These are phyloP conservation scores for Allomyces macrogynus DNA, from an alignment of 192 early-diverging fungal species.

Conservation along the genomic window DNA sequence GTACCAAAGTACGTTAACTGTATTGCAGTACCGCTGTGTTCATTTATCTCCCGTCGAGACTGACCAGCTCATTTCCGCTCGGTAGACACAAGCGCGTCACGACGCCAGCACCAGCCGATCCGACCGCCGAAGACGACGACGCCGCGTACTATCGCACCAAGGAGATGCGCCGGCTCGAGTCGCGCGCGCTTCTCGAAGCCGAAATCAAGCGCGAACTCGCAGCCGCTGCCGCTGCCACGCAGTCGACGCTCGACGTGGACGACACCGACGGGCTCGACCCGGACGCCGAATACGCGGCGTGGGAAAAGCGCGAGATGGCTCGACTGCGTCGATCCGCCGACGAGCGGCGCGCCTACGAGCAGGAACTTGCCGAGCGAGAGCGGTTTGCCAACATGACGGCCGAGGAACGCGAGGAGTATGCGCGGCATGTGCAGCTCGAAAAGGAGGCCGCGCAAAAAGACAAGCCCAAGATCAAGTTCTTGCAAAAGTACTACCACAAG, in stretches of 20 bases:
- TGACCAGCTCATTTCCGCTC: background rate
- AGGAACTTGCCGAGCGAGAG: constrained; percentile 59
- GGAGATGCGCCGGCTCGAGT: constrained; percentile 13
- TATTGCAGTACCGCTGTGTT: background rate
- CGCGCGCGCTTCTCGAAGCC: constrained; percentile 15
- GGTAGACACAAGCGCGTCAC: constrained; percentile 37
- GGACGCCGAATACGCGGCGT: constrained; percentile 69
- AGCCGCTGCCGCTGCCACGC: constrained; percentile 6
- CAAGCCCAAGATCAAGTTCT: constrained; percentile 28
- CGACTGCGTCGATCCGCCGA: constrained; percentile 76
- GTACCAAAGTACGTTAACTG: constrained; percentile 51
- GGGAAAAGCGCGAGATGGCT: constrained; percentile 74
- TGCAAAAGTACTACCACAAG: constrained; percentile 73
- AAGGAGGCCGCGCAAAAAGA: constrained; percentile 34
- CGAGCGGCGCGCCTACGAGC: constrained; percentile 44
- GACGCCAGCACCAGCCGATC: constrained; percentile 28
- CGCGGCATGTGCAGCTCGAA: constrained; percentile 35
- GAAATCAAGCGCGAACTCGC: constrained; percentile 14
- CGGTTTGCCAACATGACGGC: constrained; percentile 64
- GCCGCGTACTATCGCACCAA: constrained; percentile 16
- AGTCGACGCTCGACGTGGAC: constrained; percentile 26
- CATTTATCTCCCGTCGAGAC: background rate
- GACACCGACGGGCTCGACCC: constrained; percentile 82
- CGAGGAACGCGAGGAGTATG: constrained; percentile 51
- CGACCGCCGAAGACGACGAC: constrained; percentile 31